Conservation (phyloP, 495 filamentous ascomycete genomes). For the Aspergillus bridgeri region DNA sequence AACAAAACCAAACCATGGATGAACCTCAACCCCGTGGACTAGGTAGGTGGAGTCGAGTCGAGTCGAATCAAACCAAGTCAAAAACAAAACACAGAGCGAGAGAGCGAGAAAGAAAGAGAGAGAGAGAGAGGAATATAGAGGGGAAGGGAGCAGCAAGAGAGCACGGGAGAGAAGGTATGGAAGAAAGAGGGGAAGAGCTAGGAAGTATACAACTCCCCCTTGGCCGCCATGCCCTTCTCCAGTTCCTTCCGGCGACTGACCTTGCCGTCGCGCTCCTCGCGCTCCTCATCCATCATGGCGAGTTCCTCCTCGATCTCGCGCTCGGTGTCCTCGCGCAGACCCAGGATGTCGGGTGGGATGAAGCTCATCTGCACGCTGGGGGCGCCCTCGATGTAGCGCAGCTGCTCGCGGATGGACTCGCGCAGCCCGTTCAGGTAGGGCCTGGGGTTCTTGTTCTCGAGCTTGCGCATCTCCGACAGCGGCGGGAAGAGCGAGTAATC, state of each 20-base stretch:
- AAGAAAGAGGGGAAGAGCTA: conserved; percentile 7
- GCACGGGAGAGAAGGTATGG: conserved; percentile 4
- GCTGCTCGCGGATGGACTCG: conserved; percentile 72
- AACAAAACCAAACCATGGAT: neutral
- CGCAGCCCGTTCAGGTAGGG: conserved; percentile 73
- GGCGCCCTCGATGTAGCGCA: conserved; percentile 77
- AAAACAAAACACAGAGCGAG: no score
- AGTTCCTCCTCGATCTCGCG: conserved; percentile 69
- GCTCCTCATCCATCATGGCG: conserved; percentile 54
- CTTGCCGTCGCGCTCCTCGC: conserved; percentile 40
- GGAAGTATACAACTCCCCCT: conserved; percentile 42
- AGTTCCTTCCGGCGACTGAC: conserved; percentile 36
- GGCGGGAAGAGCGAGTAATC: conserved; percentile 74
- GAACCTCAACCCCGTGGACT: no score
- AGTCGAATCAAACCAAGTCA: no score
- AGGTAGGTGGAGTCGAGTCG: no score
- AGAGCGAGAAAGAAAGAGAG: neutral
- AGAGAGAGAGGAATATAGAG: neutral
- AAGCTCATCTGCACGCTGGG: conserved; percentile 83
- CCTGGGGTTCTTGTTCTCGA: conserved; percentile 75
- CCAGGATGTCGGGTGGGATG: conserved; percentile 74
- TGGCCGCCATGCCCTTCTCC: conserved; percentile 40
- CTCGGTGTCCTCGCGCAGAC: conserved; percentile 75
- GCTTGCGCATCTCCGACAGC: conserved; percentile 62
- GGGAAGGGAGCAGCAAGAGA: neutral